Conservation (phyloP, 371 early-diverging fungal genomes). For the Mucor irregularis region DNA sequence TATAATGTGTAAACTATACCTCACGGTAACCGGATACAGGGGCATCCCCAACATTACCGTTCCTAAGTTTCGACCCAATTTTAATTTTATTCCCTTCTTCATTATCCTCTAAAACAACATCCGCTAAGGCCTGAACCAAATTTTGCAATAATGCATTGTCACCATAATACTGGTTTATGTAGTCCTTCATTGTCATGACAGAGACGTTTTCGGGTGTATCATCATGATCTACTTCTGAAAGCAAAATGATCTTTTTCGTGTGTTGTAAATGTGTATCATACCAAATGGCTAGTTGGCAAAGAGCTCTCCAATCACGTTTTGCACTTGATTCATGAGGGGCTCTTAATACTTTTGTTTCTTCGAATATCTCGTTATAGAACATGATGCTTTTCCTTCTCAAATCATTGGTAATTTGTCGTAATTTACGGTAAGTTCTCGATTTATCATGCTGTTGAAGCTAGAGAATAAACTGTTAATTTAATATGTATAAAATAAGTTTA, state of each 20-base stretch:
- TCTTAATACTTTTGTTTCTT: slow-evolving; percentile 44
- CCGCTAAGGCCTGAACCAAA: slow-evolving; percentile 49
- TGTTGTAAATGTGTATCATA: slow-evolving; percentile 50
- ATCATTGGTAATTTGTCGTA: slow-evolving; percentile 62
- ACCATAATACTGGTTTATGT: slow-evolving; percentile 45
- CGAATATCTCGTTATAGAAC: slow-evolving; percentile 69
- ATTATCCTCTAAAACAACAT: slow-evolving; percentile 58
- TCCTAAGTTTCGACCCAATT: slow-evolving; percentile 16
- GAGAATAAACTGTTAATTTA: background rate
- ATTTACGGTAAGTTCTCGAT: slow-evolving; percentile 58
- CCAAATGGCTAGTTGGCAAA: slow-evolving; percentile 59
- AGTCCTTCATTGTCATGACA: slow-evolving; percentile 42
- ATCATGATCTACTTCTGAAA: slow-evolving; percentile 44
- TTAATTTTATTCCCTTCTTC: slow-evolving; percentile 32
- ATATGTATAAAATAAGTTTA: slow-evolving; percentile 13
- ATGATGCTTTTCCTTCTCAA: slow-evolving; percentile 56
- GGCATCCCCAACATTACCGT: slow-evolving; percentile 4
- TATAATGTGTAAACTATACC: slow-evolving; percentile 6
- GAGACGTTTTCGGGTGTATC: background rate
- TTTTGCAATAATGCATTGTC: slow-evolving; percentile 42
- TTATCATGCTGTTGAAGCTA: slow-evolving; percentile 69
- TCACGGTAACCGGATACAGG: slow-evolving; percentile 52
- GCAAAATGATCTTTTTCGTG: slow-evolving; percentile 47
- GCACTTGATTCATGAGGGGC: slow-evolving; percentile 46
- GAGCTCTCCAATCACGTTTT: slow-evolving; percentile 61